These are phyloP conservation scores for Beta vulgaris DNA, from an alignment of 148 eudicot species.

Conservation along the genomic window DNA sequence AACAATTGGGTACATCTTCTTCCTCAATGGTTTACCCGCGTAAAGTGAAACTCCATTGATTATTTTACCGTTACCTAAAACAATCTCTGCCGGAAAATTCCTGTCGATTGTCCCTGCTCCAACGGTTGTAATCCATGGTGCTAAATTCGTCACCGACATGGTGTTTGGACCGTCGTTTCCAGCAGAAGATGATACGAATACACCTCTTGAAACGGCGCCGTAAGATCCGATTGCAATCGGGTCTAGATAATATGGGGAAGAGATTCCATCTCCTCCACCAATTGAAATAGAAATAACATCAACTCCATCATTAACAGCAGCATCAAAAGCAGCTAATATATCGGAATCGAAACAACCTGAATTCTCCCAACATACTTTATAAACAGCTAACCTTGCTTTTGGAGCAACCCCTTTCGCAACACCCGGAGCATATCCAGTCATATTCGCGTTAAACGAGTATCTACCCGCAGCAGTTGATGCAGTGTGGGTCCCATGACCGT, in stretches of 20 bases:
- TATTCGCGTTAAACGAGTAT: conserved; percentile 62
- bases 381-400: conserved; percentile 75
- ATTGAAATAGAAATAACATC: conserved; percentile 87
- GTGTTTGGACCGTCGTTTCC: conserved; percentile 93
- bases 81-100: conserved; percentile 79
- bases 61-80: conserved; percentile 65
- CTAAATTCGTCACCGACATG: conserved; percentile 92
- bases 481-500: conserved; percentile 96
- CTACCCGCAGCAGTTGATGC: conserved; percentile 95
- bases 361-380: conserved; percentile 89
- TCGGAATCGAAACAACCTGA: conserved; percentile 95
- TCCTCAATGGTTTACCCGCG: conserved; percentile 52
- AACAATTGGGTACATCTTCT: conserved; percentile 60
- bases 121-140: conserved; percentile 92
- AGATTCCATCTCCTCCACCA: conserved; percentile 92
- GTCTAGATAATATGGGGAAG: conserved; percentile 92
- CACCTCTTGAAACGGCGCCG: conserved; percentile 78
- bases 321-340: conserved; percentile 82
- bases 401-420: conserved; percentile 97
- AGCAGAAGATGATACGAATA: conserved; percentile 82
- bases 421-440: conserved; percentile 82
- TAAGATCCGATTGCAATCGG: conserved; percentile 95
- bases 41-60: conserved; percentile 78
- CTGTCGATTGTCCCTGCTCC: conserved; percentile 94
- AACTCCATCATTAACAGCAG: conserved; percentile 84